A percentile compares a stretch with the other conserved stretches of the same genome.
phyloP scores from a whole-genome alignment of 495 filamentous ascomycete genomes.

The Penicillium paradoxum region DNA sequence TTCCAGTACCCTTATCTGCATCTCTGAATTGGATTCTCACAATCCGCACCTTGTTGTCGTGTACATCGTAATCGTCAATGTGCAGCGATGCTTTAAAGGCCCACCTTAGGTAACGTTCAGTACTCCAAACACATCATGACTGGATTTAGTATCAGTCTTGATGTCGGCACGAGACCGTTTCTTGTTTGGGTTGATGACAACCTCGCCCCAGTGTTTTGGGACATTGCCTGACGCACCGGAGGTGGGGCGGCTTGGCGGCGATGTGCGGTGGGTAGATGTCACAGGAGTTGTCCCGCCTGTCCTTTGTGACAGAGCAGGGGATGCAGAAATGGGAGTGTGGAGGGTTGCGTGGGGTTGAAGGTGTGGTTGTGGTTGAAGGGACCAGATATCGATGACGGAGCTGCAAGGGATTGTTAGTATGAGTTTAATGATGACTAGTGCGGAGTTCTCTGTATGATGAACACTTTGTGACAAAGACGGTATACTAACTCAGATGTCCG shows the following conservation, averaged over 20 bases:
- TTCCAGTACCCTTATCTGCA: conserved; percentile 6
- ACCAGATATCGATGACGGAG: conserved; percentile 49
- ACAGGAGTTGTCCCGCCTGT: conserved; percentile 18
- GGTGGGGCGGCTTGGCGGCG: conserved; percentile 13
- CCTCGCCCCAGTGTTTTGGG: conserved; percentile 46
- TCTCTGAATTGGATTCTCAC: background rate
- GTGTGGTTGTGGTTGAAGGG: conserved; percentile 45
- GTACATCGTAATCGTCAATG: conserved; percentile 14
- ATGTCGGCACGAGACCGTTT: conserved; percentile 31
- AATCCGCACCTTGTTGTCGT: conserved; percentile 4
- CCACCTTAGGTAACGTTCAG: conserved; percentile 33
- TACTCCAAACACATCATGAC: conserved; percentile 44
- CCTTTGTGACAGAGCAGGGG: conserved; percentile 24
- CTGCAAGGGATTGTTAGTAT: conserved; percentile 11
- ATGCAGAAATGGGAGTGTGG: conserved; percentile 27
- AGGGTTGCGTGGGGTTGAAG: conserved; percentile 45
- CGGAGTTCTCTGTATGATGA: background rate
- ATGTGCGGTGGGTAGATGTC: conserved; percentile 18
- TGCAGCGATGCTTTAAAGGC: conserved; percentile 1
- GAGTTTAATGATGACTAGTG: background rate
- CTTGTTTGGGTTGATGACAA: conserved; percentile 41
- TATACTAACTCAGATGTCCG: conserved; percentile 47
- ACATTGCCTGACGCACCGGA: conserved; percentile 25
- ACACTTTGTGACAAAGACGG: no score
- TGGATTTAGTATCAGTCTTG: conserved; percentile 16